A percentile compares a stretch with the other conserved stretches of the same genome.
phyloP scores from a whole-genome alignment of 2,329 filamentous ascomycete genomes.

The Aspergillus transmontanensis region DNA sequence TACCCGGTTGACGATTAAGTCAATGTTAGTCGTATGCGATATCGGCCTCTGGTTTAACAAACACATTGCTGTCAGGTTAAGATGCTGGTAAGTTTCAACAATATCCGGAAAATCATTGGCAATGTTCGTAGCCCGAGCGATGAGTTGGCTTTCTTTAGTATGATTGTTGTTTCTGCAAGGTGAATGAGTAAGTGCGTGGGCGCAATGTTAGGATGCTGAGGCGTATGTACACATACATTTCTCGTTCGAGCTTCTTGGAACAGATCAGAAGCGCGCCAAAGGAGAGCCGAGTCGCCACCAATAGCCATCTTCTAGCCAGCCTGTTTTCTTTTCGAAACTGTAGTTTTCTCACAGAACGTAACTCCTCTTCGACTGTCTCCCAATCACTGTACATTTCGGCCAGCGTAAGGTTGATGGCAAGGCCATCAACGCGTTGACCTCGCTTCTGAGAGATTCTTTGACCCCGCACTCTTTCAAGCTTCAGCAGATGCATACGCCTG shows the following conservation, averaged over 20 bases:
- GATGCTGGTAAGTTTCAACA: conserved; percentile 2
- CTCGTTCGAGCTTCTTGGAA: conserved; percentile 2
- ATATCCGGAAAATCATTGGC: conserved; percentile 3
- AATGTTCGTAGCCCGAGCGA: conserved; percentile 3
- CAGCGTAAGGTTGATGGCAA: not conserved
- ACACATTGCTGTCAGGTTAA: conserved; percentile 3
- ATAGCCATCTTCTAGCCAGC: conserved; percentile 5
- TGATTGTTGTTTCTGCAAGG: conserved; percentile 2
- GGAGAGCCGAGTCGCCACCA: conserved; percentile 2
- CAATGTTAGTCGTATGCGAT: not conserved
- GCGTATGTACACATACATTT: conserved; percentile 3
- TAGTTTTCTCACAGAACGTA: not conserved
- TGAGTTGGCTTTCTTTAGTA: conserved; percentile 2
- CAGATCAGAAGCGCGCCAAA: conserved; percentile 4
- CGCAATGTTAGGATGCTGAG: not conserved
- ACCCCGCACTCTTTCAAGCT: not conserved
- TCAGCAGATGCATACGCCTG: not conserved
- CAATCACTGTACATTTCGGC: conserved; percentile 1
- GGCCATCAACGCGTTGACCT: not conserved
- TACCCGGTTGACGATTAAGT: not conserved
- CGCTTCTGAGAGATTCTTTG: not conserved
- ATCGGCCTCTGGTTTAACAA: conserved; percentile 1
- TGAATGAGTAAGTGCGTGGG: not conserved
- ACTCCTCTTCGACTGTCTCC: not conserved
- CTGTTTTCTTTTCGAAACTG: conserved; percentile 7